Conservation (phyloP, 1,139 yeast species). For the Blastobotrys apis region DNA sequence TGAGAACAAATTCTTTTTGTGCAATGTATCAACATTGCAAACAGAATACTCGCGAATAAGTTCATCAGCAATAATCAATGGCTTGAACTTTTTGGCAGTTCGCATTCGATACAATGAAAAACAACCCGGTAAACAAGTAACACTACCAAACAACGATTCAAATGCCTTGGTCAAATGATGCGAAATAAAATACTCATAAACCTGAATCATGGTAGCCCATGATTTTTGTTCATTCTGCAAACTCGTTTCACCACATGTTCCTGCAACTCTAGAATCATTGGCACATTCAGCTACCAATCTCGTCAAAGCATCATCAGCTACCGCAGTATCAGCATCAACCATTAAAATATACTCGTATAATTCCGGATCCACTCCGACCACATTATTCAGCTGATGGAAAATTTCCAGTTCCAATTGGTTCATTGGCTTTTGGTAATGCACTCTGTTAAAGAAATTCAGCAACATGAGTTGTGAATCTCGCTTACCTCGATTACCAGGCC, state of each 20-base stretch:
- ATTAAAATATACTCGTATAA: slow-evolving; percentile 39
- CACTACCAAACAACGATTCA: slow-evolving; percentile 40
- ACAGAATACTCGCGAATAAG: slow-evolving; percentile 39
- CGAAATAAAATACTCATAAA: slow-evolving; percentile 42
- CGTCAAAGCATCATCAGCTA: slow-evolving; percentile 37
- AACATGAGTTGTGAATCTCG: slow-evolving; percentile 42
- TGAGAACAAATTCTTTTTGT: slow-evolving; percentile 41
- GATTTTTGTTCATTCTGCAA: slow-evolving; percentile 38
- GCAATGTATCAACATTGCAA: slow-evolving; percentile 39
- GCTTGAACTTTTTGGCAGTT: slow-evolving; percentile 37
- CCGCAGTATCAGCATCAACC: slow-evolving; percentile 42
- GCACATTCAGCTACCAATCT: slow-evolving; percentile 39
- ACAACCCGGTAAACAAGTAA: slow-evolving; percentile 44
- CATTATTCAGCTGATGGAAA: slow-evolving; percentile 40
- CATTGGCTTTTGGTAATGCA: slow-evolving; percentile 40
- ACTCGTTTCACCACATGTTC: slow-evolving; percentile 42
- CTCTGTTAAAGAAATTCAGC: slow-evolving; percentile 40
- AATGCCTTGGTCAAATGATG: slow-evolving; percentile 42
- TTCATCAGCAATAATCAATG: slow-evolving; percentile 38
- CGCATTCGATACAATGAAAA: slow-evolving; percentile 40
- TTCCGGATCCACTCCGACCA: slow-evolving; percentile 43
- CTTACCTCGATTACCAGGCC: slow-evolving; percentile 43
- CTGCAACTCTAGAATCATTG: slow-evolving; percentile 38
- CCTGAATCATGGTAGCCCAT: slow-evolving; percentile 42
- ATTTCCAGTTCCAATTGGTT: slow-evolving; percentile 40